phyloP scores from a whole-genome alignment of 2,329 filamentous ascomycete species.

The Phoma sp. region DNA sequence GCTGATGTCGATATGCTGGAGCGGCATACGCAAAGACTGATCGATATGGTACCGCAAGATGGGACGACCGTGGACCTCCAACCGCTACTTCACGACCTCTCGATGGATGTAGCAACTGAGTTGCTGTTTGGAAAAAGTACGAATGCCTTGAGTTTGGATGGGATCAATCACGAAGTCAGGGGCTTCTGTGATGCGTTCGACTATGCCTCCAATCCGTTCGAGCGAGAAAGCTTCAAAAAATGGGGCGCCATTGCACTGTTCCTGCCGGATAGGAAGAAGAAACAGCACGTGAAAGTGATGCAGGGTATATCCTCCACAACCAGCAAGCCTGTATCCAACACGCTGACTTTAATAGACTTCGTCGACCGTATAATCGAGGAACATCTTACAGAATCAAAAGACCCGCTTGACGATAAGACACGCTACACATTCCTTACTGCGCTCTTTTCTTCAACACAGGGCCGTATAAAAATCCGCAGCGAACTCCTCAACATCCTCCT shows the following conservation, averaged over 20 bases:
- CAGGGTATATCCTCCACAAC: conserved; percentile 13
- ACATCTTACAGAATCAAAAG: background rate
- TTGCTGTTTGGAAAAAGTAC: conserved; percentile 38
- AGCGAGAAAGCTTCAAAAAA: conserved; percentile 19
- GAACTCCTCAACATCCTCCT: conserved; percentile 45
- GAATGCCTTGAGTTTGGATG: conserved; percentile 9
- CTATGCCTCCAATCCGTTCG: conserved; percentile 26
- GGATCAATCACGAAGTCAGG: conserved; percentile 4
- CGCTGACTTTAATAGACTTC: conserved; percentile 2
- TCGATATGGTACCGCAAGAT: conserved; percentile 29
- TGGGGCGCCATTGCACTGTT: conserved; percentile 19
- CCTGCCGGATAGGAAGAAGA: conserved; percentile 26
- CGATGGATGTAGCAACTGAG: conserved; percentile 35
- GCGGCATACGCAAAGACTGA: conserved; percentile 26
- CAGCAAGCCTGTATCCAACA: too few relatives aligned
- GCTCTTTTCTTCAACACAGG: conserved; percentile 24
- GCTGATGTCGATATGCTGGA: conserved; percentile 32
- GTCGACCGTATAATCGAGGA: conserved; percentile 8
- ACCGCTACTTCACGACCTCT: conserved; percentile 33
- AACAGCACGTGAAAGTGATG: conserved; percentile 19
- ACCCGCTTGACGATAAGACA: background rate
- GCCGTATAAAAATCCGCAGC: conserved; percentile 29
- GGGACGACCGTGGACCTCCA: conserved; percentile 33
- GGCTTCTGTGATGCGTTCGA: conserved; percentile 34
- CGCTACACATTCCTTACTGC: conserved; percentile 36